Evolutionary conservation across 257 asterid species (phyloP).

Genomic region (Nicotiana noctiflora): DNA sequence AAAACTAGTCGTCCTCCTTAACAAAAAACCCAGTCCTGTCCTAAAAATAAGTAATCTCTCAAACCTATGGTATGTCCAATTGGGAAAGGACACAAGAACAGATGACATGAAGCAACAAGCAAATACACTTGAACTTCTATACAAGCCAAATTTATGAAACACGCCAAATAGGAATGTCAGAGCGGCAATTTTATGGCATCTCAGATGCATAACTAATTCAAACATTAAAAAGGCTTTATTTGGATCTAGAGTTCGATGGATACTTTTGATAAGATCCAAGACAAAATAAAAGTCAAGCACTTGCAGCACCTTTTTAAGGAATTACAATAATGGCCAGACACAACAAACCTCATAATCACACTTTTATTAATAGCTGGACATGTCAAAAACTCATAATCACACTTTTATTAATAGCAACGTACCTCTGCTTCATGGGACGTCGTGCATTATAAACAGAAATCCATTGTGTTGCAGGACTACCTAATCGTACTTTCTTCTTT

Average conservation of each 20-base stretch:
- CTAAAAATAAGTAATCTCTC: background rate
- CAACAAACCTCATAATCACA: background rate
- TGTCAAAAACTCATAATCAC: background rate
- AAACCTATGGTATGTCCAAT: background rate
- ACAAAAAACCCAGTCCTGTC: background rate
- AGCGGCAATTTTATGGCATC: background rate
- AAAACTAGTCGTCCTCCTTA: background rate
- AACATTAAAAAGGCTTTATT: background rate
- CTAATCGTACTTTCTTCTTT: slow-evolving; percentile 92
- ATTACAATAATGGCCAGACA: background rate
- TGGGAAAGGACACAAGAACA: background rate
- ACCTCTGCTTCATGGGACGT: slow-evolving; percentile 97
- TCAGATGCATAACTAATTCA: background rate
- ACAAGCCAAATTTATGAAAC: background rate
- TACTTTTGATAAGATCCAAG: background rate
- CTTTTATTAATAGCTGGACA: background rate
- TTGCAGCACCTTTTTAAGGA: background rate
- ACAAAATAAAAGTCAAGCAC: background rate
- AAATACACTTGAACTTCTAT: background rate
- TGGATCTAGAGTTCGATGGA: background rate
- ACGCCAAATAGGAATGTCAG: background rate
- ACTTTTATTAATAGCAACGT: slow-evolving; percentile 2
- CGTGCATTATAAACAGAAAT: slow-evolving; percentile 93
- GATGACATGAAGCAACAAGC: background rate
- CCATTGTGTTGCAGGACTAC: slow-evolving; percentile 98